Base-by-base conservation (phyloP, 805 yeast genomes). In the Candida gorgasii region DNA sequence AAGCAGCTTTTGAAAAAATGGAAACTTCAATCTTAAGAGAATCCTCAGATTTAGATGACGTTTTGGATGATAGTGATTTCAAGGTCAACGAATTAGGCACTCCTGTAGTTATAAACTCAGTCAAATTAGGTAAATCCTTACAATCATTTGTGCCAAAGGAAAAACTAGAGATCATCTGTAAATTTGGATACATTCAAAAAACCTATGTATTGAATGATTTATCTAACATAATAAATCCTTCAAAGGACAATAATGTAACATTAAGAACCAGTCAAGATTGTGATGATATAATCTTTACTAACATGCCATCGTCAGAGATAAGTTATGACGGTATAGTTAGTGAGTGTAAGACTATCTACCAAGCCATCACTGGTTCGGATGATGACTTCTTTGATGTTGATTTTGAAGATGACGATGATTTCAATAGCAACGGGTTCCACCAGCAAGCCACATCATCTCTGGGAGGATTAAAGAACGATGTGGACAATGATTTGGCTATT, bases 351-450 rank as follows among this genome's bases (percentile, higher is more conserved):
- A 67, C 78, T 15, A 60, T 92, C 31, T 92, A 88, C 61, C 82
- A 79, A 47, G 73, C 76, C 43, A 82, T 92, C 48, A 95, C 93
- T 8, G 98, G 98, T 8, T 79, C 95, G 1, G 93, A 86, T 59
- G 97, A 92, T 54, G 98, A 92, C 64, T 93, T 93, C 67, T 92
- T 92, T 59, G 96, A 89, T 61, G 87, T 92, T 31, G 98, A 92
- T 63, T 92, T 92, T 58, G 97, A 92, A 63, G 98, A 92, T 61
- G 97, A 89, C 15, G 96, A 86, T 33, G 73, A 70, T 4, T 45
- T 35, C 26, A 46, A 40, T 38, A 40, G 44, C 17, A 42, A 44
- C 26, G 46, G 49, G n/a, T 49, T 46, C 43, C 53, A 49, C 41
- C 53, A 48, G 33, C 48, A 43, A 18, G 35, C 40, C 14, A 13